These are phyloP conservation scores for Globisporangium yorkense DNA, from an alignment of 352 stramenopile species.

Conservation along the genomic window DNA sequence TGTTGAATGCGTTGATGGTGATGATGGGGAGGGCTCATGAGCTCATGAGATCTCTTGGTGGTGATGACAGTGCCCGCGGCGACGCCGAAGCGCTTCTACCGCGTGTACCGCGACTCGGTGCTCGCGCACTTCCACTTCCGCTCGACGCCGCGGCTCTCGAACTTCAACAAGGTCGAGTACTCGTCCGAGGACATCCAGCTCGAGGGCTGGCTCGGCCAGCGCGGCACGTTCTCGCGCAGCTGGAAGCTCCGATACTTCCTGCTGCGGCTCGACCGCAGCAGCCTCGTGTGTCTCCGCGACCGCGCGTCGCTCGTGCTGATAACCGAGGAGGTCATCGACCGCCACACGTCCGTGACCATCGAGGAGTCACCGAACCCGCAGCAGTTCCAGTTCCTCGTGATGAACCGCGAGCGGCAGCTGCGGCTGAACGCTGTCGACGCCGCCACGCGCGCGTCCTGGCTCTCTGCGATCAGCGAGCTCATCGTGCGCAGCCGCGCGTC, in stretches of 20 bases:
- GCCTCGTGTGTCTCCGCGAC: conserved; percentile 73
- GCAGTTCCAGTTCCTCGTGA: conserved; percentile 81
- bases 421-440: conserved; percentile 69
- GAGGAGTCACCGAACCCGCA: conserved; percentile 57
- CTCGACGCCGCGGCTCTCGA: conserved; percentile 28
- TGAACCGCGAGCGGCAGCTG: conserved; percentile 60
- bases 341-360: conserved; percentile 61
- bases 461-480: conserved; percentile 73
- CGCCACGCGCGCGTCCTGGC: conserved; percentile 48
- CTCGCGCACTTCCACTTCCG: conserved; percentile 57
- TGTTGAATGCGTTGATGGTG: not conserved
- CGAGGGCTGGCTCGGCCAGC: conserved; percentile 71
- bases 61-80: not conserved
- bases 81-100: conserved; percentile 44
- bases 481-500: conserved; percentile 74
- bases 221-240: conserved; percentile 60
- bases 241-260: conserved; percentile 87
- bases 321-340: conserved; percentile 61
- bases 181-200: conserved; percentile 61
- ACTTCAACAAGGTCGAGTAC: conserved; percentile 60
- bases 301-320: conserved; percentile 64
- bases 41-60: not conserved
- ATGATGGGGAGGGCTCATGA: not conserved
- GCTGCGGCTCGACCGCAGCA: conserved; percentile 58
- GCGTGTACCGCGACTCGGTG: conserved; percentile 57